Conservation (phyloP, 23 red algal species). For the Gracilaria domingensis region DNA sequence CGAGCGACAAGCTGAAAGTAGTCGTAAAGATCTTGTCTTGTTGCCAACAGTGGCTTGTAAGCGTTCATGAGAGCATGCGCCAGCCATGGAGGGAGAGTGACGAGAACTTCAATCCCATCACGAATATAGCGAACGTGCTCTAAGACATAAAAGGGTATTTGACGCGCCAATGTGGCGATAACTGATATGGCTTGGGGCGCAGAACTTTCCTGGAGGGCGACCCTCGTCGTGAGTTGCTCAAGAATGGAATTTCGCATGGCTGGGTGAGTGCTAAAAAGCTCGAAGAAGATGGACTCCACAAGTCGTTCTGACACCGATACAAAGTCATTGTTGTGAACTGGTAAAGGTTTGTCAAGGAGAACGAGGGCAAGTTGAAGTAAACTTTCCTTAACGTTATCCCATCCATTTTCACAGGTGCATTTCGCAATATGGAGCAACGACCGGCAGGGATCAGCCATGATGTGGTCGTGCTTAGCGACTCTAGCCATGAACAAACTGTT, state of each 20-base stretch:
- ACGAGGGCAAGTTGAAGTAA: constrained; percentile 52
- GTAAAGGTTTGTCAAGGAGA: constrained; percentile 60
- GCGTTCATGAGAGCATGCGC: constrained; percentile 39
- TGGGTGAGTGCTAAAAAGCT: constrained; percentile 49
- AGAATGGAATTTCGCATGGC: constrained; percentile 49
- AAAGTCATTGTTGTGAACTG: neutral
- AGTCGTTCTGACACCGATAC: constrained; percentile 1
- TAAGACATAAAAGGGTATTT: constrained; percentile 49
- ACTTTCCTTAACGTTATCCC: constrained; percentile 67
- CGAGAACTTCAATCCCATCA: constrained; percentile 60
- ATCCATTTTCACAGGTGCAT: constrained; percentile 64
- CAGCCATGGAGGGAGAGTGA: constrained; percentile 61
- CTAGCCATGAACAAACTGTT: constrained; percentile 51
- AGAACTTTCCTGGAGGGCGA: constrained; percentile 66
- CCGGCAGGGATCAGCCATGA: constrained; percentile 46
- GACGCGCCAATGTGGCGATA: constrained; percentile 13
- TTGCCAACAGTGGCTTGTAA: constrained; percentile 29
- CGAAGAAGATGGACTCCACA: constrained; percentile 15
- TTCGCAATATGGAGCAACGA: constrained; percentile 57
- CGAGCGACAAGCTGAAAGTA: constrained; percentile 60
- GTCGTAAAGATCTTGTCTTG: constrained; percentile 54
- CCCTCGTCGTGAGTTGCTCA: constrained; percentile 43
- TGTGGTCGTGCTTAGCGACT: constrained; percentile 51
- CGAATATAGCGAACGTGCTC: constrained; percentile 45
- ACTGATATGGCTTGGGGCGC: constrained; percentile 40